Percentiles rank a stretch among this genome's conserved stretches.
Conservation (phyloP, 1,139 yeast genomes). For the Protomyces pachydermus region DNA sequence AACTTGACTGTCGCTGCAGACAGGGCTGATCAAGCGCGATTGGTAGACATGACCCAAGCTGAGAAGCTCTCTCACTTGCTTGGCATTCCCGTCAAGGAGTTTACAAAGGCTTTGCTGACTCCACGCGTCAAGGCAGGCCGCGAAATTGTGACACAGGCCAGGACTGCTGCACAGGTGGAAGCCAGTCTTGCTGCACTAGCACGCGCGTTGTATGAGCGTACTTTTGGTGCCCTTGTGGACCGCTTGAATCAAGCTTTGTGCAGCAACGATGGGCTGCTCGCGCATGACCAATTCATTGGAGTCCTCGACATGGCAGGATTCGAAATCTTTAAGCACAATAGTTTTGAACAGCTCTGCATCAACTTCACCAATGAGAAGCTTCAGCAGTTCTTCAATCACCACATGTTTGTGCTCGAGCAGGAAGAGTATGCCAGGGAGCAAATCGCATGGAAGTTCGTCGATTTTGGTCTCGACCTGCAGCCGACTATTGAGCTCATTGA, state of each 20-base stretch:
- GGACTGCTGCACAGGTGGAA: conserved; percentile 74
- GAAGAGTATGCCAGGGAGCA: conserved; percentile 90
- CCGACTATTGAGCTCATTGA: conserved; percentile 93
- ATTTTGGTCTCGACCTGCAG: conserved; percentile 93
- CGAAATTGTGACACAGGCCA: conserved; percentile 76
- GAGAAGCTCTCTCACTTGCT: conserved; percentile 56
- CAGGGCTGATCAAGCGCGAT: conserved; percentile 65
- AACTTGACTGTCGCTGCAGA: conserved; percentile 69
- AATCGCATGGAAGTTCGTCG: conserved; percentile 93
- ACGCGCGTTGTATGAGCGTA: conserved; percentile 75
- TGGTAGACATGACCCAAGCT: conserved; percentile 52
- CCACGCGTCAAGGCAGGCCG: conserved; percentile 91
- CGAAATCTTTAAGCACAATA: conserved; percentile 84
- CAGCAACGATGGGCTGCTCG: conserved; percentile 30
- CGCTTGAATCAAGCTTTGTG: conserved; percentile 59
- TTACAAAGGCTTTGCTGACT: conserved; percentile 56
- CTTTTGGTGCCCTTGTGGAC: conserved; percentile 72
- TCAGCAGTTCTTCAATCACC: conserved; percentile 96
- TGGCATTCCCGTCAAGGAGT: conserved; percentile 56
- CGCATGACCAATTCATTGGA: conserved; percentile 61
- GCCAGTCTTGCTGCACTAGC: conserved; percentile 82
- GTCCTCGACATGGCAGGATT: conserved; percentile 96
- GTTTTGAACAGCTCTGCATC: conserved; percentile 94
- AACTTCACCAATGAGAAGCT: conserved; percentile 93
- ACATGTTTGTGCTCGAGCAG: conserved; percentile 93